Evolutionary conservation across 2,329 filamentous ascomycete species (phyloP).

Genomic region (Nemania sp.): DNA sequence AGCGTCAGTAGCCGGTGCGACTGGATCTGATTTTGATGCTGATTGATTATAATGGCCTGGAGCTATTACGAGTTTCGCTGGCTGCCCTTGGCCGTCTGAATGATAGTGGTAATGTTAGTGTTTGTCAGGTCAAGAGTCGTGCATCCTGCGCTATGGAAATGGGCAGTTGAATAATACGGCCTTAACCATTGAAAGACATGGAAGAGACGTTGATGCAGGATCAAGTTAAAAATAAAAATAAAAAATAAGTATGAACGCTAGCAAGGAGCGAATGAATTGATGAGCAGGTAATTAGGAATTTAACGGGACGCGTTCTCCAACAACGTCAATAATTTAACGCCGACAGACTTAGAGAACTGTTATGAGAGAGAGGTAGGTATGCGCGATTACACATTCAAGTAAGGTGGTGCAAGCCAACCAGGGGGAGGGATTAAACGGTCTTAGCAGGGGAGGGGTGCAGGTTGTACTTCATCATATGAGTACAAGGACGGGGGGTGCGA

Average conservation of each 20-base stretch:
- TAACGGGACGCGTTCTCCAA: slow-evolving; percentile 36
- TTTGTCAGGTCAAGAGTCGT: slow-evolving; percentile 9
- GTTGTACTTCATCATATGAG: slow-evolving; percentile 15
- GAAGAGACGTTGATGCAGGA: slow-evolving; percentile 23
- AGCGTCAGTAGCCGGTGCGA: slow-evolving; percentile 21
- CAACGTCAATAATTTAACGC: slow-evolving; percentile 33
- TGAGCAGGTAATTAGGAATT: slow-evolving; percentile 32
- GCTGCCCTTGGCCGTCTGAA: slow-evolving; percentile 30
- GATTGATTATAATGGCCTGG: slow-evolving; percentile 27
- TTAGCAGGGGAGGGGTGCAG: slow-evolving; percentile 25
- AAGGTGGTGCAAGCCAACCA: slow-evolving; percentile 28
- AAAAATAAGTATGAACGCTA: slow-evolving; percentile 30
- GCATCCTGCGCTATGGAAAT: too few species aligned
- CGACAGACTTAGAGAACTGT: slow-evolving; percentile 36
- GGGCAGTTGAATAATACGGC: too few species aligned
- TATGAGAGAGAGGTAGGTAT: slow-evolving; percentile 32
- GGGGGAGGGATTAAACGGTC: slow-evolving; percentile 37
- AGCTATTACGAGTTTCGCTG: slow-evolving; percentile 31
- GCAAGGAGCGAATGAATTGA: slow-evolving; percentile 30
- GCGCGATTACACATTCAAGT: slow-evolving; percentile 41
- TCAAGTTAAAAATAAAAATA: slow-evolving; percentile 24
- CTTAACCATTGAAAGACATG: too few species aligned
- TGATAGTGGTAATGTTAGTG: slow-evolving; percentile 26
- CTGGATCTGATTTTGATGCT: slow-evolving; percentile 25
- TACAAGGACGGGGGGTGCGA: slow-evolving; percentile 24